Percentiles rank a stretch among this genome's conserved stretches.
Evolutionary conservation across 2,329 filamentous ascomycete species (phyloP).

Genomic region (Graphiopsis chlorocephala): DNA sequence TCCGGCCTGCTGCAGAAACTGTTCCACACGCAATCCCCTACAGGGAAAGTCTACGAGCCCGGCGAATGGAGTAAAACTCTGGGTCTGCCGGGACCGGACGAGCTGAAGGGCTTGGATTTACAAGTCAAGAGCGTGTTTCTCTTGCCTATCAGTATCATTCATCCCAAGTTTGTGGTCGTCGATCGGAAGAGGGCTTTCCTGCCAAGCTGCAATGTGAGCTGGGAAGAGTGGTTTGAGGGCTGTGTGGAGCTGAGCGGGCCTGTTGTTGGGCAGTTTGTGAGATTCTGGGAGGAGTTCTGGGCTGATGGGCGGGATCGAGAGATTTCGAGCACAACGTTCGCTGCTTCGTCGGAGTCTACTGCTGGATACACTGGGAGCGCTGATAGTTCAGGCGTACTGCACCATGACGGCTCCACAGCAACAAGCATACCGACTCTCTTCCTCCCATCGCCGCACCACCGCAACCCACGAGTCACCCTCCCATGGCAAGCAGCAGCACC

Average conservation of each 20-base stretch:
- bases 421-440: slow-evolving; percentile 39
- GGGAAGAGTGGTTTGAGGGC: slow-evolving; percentile 84
- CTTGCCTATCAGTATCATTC: slow-evolving; percentile 79
- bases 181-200: slow-evolving; percentile 66
- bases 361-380: background rate
- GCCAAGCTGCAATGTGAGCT: slow-evolving; percentile 81
- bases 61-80: slow-evolving; percentile 59
- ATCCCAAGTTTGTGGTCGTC: slow-evolving; percentile 76
- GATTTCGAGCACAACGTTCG: background rate
- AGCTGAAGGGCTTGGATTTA: slow-evolving; percentile 62
- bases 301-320: slow-evolving; percentile 33
- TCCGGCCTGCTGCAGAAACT: slow-evolving; percentile 70
- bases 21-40: slow-evolving; percentile 62
- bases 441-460: slow-evolving; percentile 71
- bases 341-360: background rate
- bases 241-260: slow-evolving; percentile 65
- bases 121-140: slow-evolving; percentile 76
- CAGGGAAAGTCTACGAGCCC: slow-evolving; percentile 61
- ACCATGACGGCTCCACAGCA: background rate
- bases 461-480: slow-evolving; percentile 63
- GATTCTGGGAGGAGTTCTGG: slow-evolving; percentile 72
- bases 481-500: slow-evolving; percentile 45
- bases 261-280: slow-evolving; percentile 59
- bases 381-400: background rate
- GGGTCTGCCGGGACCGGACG: slow-evolving; percentile 59